Conservation (phyloP, 2,329 filamentous ascomycete species). For the Didymella keratinophila region DNA sequence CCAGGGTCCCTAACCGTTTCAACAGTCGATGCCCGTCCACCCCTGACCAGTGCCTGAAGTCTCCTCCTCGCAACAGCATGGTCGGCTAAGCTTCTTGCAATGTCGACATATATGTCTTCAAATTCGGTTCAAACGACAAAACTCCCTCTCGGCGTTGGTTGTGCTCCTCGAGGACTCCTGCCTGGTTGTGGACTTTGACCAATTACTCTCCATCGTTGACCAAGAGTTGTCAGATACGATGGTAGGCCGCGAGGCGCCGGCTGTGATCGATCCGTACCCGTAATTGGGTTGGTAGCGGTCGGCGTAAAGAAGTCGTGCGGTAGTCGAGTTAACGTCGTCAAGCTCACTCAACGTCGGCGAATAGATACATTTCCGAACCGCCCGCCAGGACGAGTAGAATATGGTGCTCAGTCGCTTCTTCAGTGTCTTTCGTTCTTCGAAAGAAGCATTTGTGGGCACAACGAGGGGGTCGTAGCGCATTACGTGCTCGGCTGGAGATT, state of each 20-base stretch:
- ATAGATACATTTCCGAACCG: neutral
- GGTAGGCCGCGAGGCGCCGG: neutral
- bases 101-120: neutral
- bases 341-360: slow-evolving; percentile 4
- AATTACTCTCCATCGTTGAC: neutral
- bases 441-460: neutral
- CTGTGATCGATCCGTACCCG: slow-evolving; percentile 1
- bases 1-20: neutral
- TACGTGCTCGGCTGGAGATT: neutral
- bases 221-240: neutral
- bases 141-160: neutral
- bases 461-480: neutral
- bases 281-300: neutral
- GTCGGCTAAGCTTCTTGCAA: neutral
- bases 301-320: neutral
- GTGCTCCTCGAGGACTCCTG: neutral
- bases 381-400: neutral
- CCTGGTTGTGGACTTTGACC: neutral
- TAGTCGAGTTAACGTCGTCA: neutral
- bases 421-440: neutral
- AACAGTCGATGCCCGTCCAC: neutral
- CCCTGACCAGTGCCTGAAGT: neutral
- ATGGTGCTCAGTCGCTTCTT: neutral
- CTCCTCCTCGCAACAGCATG: neutral
- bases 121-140: neutral